Evolutionary conservation across 2,329 filamentous ascomycete genomes (phyloP).

Genomic region (Botrytis hyacinthi): DNA sequence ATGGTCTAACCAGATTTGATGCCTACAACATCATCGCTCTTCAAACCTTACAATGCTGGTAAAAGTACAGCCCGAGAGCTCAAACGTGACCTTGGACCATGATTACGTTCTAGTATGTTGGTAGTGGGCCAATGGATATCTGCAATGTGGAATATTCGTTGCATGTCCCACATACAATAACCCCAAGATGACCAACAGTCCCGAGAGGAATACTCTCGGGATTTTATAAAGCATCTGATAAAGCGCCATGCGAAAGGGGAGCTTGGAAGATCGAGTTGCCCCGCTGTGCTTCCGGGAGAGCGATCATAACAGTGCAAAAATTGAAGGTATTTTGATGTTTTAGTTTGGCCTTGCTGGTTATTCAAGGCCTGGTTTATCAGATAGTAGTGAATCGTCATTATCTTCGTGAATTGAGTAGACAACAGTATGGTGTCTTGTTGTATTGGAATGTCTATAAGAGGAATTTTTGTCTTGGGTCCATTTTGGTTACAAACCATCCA

Average conservation of each 20-base stretch:
- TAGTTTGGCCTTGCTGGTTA: not conserved
- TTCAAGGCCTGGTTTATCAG: not conserved
- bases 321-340: not conserved
- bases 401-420: not conserved
- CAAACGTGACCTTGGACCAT: not conserved
- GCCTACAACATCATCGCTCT: not conserved
- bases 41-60: not conserved
- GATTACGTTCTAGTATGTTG: not conserved
- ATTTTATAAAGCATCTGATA: no score
- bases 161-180: not conserved
- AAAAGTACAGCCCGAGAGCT: not conserved
- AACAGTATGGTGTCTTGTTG: not conserved
- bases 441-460: not conserved
- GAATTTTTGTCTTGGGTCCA: not conserved
- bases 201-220: not conserved
- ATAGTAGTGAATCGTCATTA: not conserved
- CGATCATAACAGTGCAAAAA: not conserved
- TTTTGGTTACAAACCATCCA: slow-evolving; percentile 1
- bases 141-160: not conserved
- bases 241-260: not conserved
- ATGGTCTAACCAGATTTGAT: not conserved
- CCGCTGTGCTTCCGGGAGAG: not conserved
- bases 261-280: not conserved
- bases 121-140: not conserved
- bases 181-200: not conserved